Percentiles rank a stretch among this genome's conserved stretches.
These are phyloP conservation scores for Sapria himalayana DNA, from an alignment of 345 rosid genomes.

Conservation along the genomic window DNA sequence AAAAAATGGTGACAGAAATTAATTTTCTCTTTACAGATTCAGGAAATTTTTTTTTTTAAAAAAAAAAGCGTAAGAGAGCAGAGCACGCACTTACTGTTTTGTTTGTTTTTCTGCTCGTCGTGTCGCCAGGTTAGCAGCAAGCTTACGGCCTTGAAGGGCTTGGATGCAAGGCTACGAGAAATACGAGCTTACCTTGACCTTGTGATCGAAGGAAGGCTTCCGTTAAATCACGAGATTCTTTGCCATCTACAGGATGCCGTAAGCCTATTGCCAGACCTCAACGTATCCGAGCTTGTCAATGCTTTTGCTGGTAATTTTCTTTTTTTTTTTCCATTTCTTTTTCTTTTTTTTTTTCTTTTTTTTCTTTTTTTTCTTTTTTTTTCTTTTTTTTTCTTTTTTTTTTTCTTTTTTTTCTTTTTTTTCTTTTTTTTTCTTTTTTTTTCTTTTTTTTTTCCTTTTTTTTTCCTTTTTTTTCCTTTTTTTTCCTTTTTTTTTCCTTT, in stretches of 20 bases:
- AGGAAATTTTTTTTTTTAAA: too few species aligned
- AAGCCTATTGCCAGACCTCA: conserved; percentile 76
- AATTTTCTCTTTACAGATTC: too few species aligned
- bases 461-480: too few species aligned
- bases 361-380: not conserved
- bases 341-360: not conserved
- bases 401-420: conserved; percentile 2
- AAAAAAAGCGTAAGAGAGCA: too few species aligned
- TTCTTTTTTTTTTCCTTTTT: not conserved
- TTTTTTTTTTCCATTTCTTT: not conserved
- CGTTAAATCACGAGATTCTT: conserved; percentile 54
- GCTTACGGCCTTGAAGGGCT: conserved; percentile 55
- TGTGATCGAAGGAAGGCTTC: conserved; percentile 55
- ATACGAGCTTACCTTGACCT: conserved; percentile 50
- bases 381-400: not conserved
- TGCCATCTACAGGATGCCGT: conserved; percentile 88
- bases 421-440: not conserved
- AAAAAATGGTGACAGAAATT: too few species aligned
- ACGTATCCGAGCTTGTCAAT: conserved; percentile 49
- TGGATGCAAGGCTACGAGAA: conserved; percentile 59
- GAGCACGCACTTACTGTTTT: too few species aligned
- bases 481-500: not conserved
- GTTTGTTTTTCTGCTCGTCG: not conserved
- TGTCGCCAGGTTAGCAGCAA: conserved; percentile 47
- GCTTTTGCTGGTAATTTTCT: conserved; percentile 52